Evolutionary conservation across 768 basidiomycete genomes (phyloP), one percentile per base, ranked within the genome.

Genomic region (Glaciozyma antarctica): DNA sequence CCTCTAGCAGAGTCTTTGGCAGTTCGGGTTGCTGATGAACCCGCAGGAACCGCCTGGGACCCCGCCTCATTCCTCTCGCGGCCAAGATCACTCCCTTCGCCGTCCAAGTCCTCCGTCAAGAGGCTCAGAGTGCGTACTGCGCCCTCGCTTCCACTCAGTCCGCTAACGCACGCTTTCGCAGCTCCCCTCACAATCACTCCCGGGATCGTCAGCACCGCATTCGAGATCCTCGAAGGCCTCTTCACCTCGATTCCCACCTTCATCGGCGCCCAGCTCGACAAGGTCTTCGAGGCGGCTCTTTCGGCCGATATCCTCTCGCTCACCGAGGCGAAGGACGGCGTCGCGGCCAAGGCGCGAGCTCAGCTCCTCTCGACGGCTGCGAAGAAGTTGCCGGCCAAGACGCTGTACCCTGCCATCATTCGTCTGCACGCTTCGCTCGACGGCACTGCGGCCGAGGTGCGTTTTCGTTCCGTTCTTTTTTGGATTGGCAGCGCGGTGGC

Each of bases 61-160:
- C 93, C 16, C 85, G 94, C 0, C 81, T 91, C 58, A 90, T 99
- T 58, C 90, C 94, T 7, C 81, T 84, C 76, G 86, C 95, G 77
- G 83, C 83, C 60, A 81, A 84, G 19, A 82, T 93, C 54, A 81
- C 88, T 21, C 76, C 83, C 7, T 80, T 84, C 60, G 66, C 72
- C 16, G 59, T 64, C 62, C 68, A 71, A 15, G 51, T 68, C 5
- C 62, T 71, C 17, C 45, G 54, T 48, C 49, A 52, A 47, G 62
- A 70, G 53, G 69, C 69, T 2, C 38, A 52, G 43, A 61, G 67
- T 65, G 28, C 30, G 63, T 34, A 21, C 9, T 10, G 4, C 17
- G 53, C 26, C 24, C 21, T 43, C 51, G 47, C 21, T 17, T 19
- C 38, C 0, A 17, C 19, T 6, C 2, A 34, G 5, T 7, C 6